Conservation (phyloP, 192 early-diverging fungal genomes). For the Linnemannia exigua region DNA sequence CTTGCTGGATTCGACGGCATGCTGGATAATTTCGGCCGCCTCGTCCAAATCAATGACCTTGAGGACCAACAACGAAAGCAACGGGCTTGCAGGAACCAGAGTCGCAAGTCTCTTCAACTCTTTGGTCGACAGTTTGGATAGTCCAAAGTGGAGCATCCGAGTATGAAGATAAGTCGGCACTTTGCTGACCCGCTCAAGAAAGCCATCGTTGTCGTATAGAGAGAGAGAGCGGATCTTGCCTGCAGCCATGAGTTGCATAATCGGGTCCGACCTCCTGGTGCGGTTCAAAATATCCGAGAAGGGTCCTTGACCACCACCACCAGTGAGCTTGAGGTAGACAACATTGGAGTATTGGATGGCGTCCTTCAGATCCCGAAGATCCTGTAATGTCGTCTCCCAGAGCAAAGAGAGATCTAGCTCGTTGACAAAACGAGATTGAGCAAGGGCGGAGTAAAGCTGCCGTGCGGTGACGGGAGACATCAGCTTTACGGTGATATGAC, state of each 20-base stretch:
- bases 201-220: neutral
- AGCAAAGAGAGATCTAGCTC: constrained; percentile 1
- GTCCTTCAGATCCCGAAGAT: neutral
- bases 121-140: neutral
- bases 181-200: constrained; percentile 3
- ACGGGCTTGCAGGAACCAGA: neutral
- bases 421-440: neutral
- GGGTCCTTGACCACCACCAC: neutral
- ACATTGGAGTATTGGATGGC: constrained; percentile 5
- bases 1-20: neutral
- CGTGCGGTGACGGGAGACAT: neutral
- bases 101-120: neutral
- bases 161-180: neutral
- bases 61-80: neutral
- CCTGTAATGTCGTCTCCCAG: constrained; percentile 4
- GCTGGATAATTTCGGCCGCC: neutral
- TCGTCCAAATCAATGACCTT: neutral
- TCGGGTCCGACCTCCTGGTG: constrained; percentile 6
- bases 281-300: neutral
- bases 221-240: constrained; percentile 6
- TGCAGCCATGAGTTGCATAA: constrained; percentile 13
- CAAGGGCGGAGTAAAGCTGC: constrained; percentile 20
- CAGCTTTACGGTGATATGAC: neutral
- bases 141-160: neutral
- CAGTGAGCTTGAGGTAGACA: neutral